A percentile compares a stretch with the other conserved stretches of the same genome.
These are phyloP conservation scores for Podila horticola DNA, from an alignment of 192 early-diverging fungal genomes.

Conservation along the genomic window DNA sequence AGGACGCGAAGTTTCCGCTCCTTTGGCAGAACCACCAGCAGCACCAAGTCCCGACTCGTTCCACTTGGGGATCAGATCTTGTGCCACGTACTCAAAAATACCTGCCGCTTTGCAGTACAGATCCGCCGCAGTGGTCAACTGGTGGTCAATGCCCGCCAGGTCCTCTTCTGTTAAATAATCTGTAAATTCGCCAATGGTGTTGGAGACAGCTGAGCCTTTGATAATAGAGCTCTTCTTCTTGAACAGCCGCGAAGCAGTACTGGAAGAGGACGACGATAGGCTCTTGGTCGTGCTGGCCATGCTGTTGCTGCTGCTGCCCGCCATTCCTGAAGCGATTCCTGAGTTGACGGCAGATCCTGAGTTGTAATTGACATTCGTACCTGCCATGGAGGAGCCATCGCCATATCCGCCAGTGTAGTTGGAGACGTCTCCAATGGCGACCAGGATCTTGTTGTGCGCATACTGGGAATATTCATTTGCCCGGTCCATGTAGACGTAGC, in stretches of 20 bases:
- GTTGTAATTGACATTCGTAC: conserved; percentile 19
- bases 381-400: conserved; percentile 57
- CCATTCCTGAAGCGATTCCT: neutral
- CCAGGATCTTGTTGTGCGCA: conserved; percentile 23
- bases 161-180: conserved; percentile 46
- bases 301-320: neutral
- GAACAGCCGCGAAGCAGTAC: conserved; percentile 16
- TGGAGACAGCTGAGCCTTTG: conserved; percentile 11
- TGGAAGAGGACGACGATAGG: neutral
- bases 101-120: conserved; percentile 61
- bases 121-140: conserved; percentile 56
- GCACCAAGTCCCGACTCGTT: conserved; percentile 20
- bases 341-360: conserved; percentile 12
- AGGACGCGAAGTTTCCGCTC: conserved; percentile 16
- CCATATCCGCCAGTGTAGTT: conserved; percentile 43
- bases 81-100: conserved; percentile 61
- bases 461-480: conserved; percentile 32
- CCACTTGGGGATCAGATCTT: conserved; percentile 59
- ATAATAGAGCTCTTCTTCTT: conserved; percentile 29
- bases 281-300: neutral
- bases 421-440: conserved; percentile 44
- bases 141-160: conserved; percentile 38
- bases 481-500: conserved; percentile 44
- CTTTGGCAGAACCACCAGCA: conserved; percentile 31
- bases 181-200: conserved; percentile 49